These are phyloP conservation scores for Xylariales sp. DNA, from an alignment of 2,329 filamentous ascomycete species.

Conservation along the genomic window DNA sequence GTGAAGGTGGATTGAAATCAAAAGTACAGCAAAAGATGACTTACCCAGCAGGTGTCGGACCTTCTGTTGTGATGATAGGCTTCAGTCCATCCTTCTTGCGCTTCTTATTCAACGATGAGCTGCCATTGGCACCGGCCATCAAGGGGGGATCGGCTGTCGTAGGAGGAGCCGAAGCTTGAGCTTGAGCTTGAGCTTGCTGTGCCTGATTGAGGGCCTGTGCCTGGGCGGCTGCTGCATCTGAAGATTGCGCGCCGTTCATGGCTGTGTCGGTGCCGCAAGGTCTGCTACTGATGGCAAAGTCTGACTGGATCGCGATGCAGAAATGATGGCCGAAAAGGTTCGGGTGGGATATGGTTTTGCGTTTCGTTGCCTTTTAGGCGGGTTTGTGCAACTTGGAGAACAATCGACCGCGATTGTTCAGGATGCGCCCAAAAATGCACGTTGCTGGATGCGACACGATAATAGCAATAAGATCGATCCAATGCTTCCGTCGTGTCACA, in stretches of 20 bases:
- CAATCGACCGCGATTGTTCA: neutral
- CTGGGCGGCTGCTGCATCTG: constrained; percentile 1
- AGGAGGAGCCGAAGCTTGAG: constrained; percentile 1
- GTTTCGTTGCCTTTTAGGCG: neutral
- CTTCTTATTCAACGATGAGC: constrained; percentile 52
- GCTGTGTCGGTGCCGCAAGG: neutral
- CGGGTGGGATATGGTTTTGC: neutral
- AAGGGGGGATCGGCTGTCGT: constrained; percentile 15
- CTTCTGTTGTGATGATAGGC: constrained; percentile 71
- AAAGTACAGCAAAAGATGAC: constrained; percentile 15
- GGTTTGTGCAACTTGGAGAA: neutral
- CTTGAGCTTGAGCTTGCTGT: too few species aligned
- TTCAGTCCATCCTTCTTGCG: constrained; percentile 70
- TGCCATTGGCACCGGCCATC: constrained; percentile 30
- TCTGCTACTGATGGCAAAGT: neutral
- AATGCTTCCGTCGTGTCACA: neutral
- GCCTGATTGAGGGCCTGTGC: too few species aligned
- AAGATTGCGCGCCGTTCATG: constrained; percentile 19
- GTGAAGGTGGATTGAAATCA: too few species aligned
- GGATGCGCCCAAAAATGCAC: neutral
- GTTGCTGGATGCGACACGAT: constrained; percentile 4
- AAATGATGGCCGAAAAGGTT: neutral
- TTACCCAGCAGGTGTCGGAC: constrained; percentile 32
- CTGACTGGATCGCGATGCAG: neutral
- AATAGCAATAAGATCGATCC: neutral